Conservation (phyloP, 108 stramenopile species). For the Cyclotella cryptica region DNA sequence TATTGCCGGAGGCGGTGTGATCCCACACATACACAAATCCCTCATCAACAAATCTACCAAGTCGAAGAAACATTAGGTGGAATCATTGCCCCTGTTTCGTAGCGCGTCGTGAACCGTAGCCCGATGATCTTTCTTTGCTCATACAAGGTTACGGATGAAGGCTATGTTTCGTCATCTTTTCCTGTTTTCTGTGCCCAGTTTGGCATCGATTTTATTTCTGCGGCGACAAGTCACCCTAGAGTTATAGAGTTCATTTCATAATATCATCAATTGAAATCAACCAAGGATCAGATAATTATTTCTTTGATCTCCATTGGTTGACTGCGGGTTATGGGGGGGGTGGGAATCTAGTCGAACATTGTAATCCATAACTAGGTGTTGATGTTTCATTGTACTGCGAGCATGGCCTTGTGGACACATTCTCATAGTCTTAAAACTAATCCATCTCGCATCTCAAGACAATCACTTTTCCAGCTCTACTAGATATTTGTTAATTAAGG, state of each 20-base stretch:
- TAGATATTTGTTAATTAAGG: no score
- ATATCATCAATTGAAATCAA: constrained; percentile 3
- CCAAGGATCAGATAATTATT: neutral
- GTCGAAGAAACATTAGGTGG: constrained; percentile 65
- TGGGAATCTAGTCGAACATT: constrained; percentile 13
- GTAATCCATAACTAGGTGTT: constrained; percentile 21
- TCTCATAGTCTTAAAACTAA: no score
- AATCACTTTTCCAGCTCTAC: no score
- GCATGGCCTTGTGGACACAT: neutral
- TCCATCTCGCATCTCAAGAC: no score
- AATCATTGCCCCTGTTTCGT: neutral
- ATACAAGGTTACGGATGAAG: constrained; percentile 14
- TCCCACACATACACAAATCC: constrained; percentile 99
- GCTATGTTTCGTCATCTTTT: neutral
- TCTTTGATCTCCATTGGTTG: neutral
- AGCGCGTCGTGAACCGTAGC: neutral
- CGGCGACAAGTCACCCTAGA: neutral
- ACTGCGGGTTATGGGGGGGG: neutral
- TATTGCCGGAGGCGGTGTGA: constrained; percentile 99
- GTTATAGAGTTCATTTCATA: constrained; percentile 22
- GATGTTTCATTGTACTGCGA: constrained; percentile 5
- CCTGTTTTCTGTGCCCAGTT: constrained; percentile 6
- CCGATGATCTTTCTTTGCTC: neutral
- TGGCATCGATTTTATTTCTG: constrained; percentile 12
- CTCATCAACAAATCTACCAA: constrained; percentile 98